These are phyloP conservation scores for Claviceps africana DNA, from an alignment of 2,329 filamentous ascomycete genomes.

Conservation along the genomic window DNA sequence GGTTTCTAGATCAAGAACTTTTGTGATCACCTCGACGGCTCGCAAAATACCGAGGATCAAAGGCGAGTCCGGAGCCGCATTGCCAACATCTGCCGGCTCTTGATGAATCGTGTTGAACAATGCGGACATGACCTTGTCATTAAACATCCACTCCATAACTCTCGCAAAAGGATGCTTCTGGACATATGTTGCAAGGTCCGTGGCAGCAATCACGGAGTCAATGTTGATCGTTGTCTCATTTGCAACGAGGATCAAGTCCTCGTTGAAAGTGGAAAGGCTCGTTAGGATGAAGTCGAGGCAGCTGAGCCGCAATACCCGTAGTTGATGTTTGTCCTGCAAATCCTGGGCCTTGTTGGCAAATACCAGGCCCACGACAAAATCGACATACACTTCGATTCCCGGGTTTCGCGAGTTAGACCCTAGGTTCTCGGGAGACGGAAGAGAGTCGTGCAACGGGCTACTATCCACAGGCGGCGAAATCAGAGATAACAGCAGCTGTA, in stretches of 20 bases:
- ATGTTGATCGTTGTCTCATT: slow-evolving; percentile 65
- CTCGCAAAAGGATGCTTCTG: slow-evolving; percentile 83
- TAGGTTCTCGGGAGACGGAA: slow-evolving; percentile 79
- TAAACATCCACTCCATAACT: slow-evolving; percentile 97
- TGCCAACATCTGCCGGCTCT: slow-evolving; percentile 56
- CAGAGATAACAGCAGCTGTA: slow-evolving; percentile 61
- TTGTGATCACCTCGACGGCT: slow-evolving; percentile 70
- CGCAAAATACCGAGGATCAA: slow-evolving; percentile 65
- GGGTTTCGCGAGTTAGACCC: slow-evolving; percentile 61
- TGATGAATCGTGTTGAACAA: slow-evolving; percentile 71
- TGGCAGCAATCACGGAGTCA: slow-evolving; percentile 59
- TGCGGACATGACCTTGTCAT: slow-evolving; percentile 69
- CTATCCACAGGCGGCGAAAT: slow-evolving; percentile 50
- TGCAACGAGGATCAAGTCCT: slow-evolving; percentile 75
- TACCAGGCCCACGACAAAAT: slow-evolving; percentile 73
- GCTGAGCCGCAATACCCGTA: slow-evolving; percentile 58
- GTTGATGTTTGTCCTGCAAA: slow-evolving; percentile 51
- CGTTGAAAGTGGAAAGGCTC: slow-evolving; percentile 80
- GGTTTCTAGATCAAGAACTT: slow-evolving; percentile 72
- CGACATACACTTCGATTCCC: slow-evolving; percentile 84
- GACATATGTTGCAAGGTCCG: slow-evolving; percentile 66
- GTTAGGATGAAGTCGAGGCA: slow-evolving; percentile 73
- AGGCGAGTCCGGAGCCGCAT: slow-evolving; percentile 62
- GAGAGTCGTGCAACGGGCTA: slow-evolving; percentile 51
- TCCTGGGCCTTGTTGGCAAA: slow-evolving; percentile 56